A percentile compares a stretch with the other conserved stretches of the same genome.
These are phyloP conservation scores for Colletotrichum siamense DNA, from an alignment of 2,329 filamentous ascomycete species.

Conservation along the genomic window DNA sequence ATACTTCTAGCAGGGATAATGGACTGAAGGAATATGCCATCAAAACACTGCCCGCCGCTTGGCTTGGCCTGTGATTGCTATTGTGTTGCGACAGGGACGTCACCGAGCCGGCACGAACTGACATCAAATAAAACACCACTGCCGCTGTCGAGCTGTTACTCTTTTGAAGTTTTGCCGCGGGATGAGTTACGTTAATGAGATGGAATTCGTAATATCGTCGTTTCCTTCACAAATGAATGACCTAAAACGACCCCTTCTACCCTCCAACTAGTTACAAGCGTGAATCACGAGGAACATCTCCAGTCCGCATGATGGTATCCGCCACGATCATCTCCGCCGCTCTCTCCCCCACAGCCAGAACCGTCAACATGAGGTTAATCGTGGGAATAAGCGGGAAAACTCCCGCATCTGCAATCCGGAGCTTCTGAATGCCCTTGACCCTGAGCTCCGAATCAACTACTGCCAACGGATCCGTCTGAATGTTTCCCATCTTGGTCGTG, in stretches of 20 bases:
- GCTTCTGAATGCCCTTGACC: background rate
- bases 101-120: too few species aligned
- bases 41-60: background rate
- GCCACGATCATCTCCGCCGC: background rate
- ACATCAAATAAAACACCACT: too few species aligned
- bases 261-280: background rate
- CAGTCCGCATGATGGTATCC: background rate
- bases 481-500: background rate
- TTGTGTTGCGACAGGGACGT: too few species aligned
- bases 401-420: background rate
- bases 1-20: fast-evolving
- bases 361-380: background rate
- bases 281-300: background rate
- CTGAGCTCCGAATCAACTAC: background rate
- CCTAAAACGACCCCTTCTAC: background rate
- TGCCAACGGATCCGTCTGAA: background rate
- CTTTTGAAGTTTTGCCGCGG: background rate
- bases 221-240: background rate
- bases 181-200: background rate
- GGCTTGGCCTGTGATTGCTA: background rate
- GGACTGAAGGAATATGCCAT: background rate
- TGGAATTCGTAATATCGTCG: background rate
- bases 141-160: background rate
- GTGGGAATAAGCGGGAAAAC: background rate
- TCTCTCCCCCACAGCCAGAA: background rate